Conservation (phyloP, 2,329 filamentous ascomycete genomes). For the Colletotrichum filicis region DNA sequence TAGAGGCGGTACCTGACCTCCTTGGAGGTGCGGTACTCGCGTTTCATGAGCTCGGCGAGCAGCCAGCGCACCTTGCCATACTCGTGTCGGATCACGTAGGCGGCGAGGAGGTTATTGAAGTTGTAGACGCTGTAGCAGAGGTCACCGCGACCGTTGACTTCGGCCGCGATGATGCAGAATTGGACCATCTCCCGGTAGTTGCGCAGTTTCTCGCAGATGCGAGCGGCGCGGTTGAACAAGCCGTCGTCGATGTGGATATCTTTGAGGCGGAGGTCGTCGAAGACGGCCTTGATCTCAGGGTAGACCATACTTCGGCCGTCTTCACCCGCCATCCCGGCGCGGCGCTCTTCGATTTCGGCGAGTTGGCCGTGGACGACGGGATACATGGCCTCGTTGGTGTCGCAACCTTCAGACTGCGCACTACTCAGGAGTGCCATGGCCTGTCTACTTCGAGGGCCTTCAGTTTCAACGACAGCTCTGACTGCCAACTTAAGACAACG, state of each 20-base stretch:
- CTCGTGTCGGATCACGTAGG: slow-evolving; percentile 43
- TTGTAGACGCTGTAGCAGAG: slow-evolving; percentile 50
- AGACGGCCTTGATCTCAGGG: slow-evolving; percentile 24
- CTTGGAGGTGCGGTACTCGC: slow-evolving; percentile 25
- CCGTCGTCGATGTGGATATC: slow-evolving; percentile 47
- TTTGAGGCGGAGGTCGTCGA: slow-evolving; percentile 42
- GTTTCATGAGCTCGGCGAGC: slow-evolving; percentile 36
- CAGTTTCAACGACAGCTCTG: slow-evolving; percentile 50
- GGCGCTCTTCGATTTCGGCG: slow-evolving; percentile 42
- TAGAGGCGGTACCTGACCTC: slow-evolving; percentile 22
- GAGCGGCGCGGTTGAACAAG: slow-evolving; percentile 49
- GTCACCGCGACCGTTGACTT: slow-evolving; percentile 48
- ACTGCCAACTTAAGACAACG: slow-evolving; percentile 61
- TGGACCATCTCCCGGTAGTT: slow-evolving; percentile 43
- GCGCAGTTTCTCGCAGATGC: slow-evolving; percentile 43
- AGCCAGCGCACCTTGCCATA: slow-evolving; percentile 46
- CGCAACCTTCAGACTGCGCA: slow-evolving; percentile 52
- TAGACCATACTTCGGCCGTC: slow-evolving; percentile 7
- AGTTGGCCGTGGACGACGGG: slow-evolving; percentile 52
- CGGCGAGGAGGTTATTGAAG: slow-evolving; percentile 49
- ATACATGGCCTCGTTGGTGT: slow-evolving; percentile 53
- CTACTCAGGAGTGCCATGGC: slow-evolving; percentile 53
- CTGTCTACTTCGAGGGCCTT: slow-evolving; percentile 41
- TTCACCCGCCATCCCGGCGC: slow-evolving; percentile 33
- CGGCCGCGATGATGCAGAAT: slow-evolving; percentile 49